Evolutionary conservation across 2,329 filamentous ascomycete genomes (phyloP), one percentile per base, ranked within the genome.

Genomic region (Sclerotinia trifoliorum): DNA sequence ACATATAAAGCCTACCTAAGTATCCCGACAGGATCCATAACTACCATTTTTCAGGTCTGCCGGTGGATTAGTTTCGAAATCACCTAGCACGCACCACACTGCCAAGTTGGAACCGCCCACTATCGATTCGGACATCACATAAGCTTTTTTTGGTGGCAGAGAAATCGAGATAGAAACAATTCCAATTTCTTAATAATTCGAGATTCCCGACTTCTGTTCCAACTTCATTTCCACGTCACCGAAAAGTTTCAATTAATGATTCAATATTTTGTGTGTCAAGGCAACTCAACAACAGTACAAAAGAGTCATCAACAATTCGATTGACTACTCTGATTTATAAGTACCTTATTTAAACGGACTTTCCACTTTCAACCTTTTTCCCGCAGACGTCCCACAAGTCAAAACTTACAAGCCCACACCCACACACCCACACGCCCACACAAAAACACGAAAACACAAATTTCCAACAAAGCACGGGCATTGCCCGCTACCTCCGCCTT

Each of bases 401-500:
- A 48, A 15, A 61, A 42, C 57, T 17, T 44, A 60, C 39, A 60
- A 35, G 24, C 54, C 54, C 54, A 54, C 26, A 24, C 46, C 13
- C 54, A 57, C 54, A 49, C 46, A 13, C 54, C 32, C 54, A 57
- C 55, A 57, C 56, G 8, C 42, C 26, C 24, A 48, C 57, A 51
- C 54, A 48, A 32, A 54, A 46, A 52, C 56, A 67, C 55, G 42
- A 65, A 65, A 49, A 57, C 26, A 65, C 61, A 64, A 58, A 51
- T 57, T 68, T 52, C 60, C 42, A 55, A 60, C 54, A 72, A 67
- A 71, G 60, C 51, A 68, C 71, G 73, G 72, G 73, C 72, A 70
- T 70, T 71, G 73, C 70, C 72, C 71, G 66, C 65, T 48, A 49
- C 29, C 72, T 72, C 71, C 70, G 70, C 65, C 71, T 67, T 62